These are phyloP conservation scores for Stachybotrys chartarum DNA, from an alignment of 2,329 filamentous ascomycete species.

Conservation along the genomic window DNA sequence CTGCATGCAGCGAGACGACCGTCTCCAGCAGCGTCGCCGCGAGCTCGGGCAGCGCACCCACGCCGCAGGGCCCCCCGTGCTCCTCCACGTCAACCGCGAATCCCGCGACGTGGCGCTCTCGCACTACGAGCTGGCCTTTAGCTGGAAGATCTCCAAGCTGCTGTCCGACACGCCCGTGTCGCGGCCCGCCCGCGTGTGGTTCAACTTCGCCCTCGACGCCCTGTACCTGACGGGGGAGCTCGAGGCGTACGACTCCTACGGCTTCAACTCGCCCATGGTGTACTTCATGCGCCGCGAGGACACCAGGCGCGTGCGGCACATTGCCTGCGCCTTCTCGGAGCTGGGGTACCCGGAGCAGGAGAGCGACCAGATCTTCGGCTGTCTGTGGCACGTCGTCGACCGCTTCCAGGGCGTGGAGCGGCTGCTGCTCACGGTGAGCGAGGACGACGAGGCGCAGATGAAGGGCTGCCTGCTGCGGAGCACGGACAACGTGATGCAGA, in stretches of 20 bases:
- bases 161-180: conserved; percentile 25
- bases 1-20: conserved; percentile 28
- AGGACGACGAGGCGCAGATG: conserved; percentile 26
- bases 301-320: conserved; percentile 32
- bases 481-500: conserved; percentile 34
- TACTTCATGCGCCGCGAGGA: conserved; percentile 39
- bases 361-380: conserved; percentile 37
- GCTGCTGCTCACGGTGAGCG: conserved; percentile 33
- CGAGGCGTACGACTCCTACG: conserved; percentile 37
- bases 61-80: conserved; percentile 25
- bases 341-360: conserved; percentile 34
- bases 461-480: conserved; percentile 19
- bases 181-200: conserved; percentile 33
- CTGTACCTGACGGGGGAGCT: conserved; percentile 40
- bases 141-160: conserved; percentile 36
- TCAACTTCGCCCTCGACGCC: conserved; percentile 40
- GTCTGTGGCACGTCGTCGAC: conserved; percentile 41
- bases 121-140: conserved; percentile 39
- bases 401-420: conserved; percentile 28
- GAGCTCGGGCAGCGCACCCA: conserved; percentile 17
- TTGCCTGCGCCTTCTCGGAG: conserved; percentile 36
- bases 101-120: conserved; percentile 30
- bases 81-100: conserved; percentile 38
- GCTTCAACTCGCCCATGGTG: conserved; percentile 40
- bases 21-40: conserved; percentile 17